phyloP scores from a whole-genome alignment of 2,329 filamentous ascomycete species.

The Sporothrix pallida region DNA sequence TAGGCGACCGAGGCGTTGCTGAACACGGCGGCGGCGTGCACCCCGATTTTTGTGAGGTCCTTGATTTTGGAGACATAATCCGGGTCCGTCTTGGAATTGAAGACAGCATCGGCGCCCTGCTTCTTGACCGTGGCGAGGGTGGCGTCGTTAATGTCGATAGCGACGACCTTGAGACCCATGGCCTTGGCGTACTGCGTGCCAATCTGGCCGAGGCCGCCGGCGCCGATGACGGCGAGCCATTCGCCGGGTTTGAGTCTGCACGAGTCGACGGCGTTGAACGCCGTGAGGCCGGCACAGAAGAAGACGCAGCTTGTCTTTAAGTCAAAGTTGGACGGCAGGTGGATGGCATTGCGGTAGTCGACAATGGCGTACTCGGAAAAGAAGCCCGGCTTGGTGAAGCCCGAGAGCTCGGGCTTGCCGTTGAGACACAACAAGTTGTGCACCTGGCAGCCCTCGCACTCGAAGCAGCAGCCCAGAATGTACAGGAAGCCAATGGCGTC shows the following conservation, averaged over 20 bases:
- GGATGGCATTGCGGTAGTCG: constrained; percentile 52
- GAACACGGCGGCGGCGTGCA: constrained; percentile 51
- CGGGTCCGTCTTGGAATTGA: constrained; percentile 49
- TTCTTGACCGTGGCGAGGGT: constrained; percentile 49
- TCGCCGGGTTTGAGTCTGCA: constrained; percentile 44
- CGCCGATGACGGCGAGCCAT: constrained; percentile 51
- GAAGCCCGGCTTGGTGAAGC: constrained; percentile 52
- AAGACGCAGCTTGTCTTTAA: constrained; percentile 48
- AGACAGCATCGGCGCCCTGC: constrained; percentile 50
- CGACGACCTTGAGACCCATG: constrained; percentile 51
- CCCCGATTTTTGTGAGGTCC: constrained; percentile 49
- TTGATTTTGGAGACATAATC: constrained; percentile 49
- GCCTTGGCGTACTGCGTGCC: constrained; percentile 54
- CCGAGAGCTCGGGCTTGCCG: constrained; percentile 48
- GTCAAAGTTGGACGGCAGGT: constrained; percentile 46
- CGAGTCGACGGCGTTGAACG: constrained; percentile 47
- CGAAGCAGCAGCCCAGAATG: constrained; percentile 53
- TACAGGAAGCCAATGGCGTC: constrained; percentile 55
- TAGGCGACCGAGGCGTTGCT: constrained; percentile 48
- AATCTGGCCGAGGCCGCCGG: constrained; percentile 53
- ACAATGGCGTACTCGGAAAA: constrained; percentile 56
- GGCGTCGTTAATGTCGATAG: constrained; percentile 51
- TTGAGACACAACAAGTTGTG: constrained; percentile 51
- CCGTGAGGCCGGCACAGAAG: constrained; percentile 57
- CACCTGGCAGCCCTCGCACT: constrained; percentile 53